Evolutionary conservation across 306 rosid species (phyloP), one percentile per base, ranked within the genome.

Genomic region (Medicago arabica): DNA sequence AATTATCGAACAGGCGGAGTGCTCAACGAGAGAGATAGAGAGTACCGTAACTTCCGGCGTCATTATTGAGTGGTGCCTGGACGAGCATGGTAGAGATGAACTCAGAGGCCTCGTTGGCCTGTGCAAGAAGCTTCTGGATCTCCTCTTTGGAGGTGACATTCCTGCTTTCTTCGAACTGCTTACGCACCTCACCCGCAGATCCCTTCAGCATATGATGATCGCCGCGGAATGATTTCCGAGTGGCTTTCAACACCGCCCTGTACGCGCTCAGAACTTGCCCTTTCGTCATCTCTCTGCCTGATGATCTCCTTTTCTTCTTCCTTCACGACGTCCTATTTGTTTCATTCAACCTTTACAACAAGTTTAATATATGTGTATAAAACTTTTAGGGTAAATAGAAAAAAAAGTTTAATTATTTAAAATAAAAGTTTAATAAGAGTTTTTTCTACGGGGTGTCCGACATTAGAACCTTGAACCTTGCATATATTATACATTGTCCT

Each of bases 81-180:
- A 95, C 90, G 79, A 95, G 75, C 97, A 90, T 92, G 84, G 77
- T 78, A 85, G 92, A 68, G 75, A 95, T 83, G 88, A 95, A 95
- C 71, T 82, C 87, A 21, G 96, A 84, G 70, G 97, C 97, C 78
- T 95, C 97, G 7, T 64, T 74, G 7, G 98, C 99, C 57, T 92
- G 92, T 57, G 75, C 83, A 43, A 95, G 92, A 25, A 85, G 93
- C 72, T 74, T 86, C 81, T 85, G 97, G 86, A 92, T 89, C 88
- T 92, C 97, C 0, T 67, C 41, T 13, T 87, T 91, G 12, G 96
- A 86, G 68, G 80, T 76, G 49, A 89, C 92, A 15, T 71, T 66
- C 65, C 60, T 78, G 76, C 88, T 95, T 74, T 95, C 96, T 13
- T 90, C 92, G 83, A 95, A 95, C 73, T 89, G 90, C 65, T 80